phyloP scores from a whole-genome alignment of 2,329 filamentous ascomycete species.

The Colletotrichum sublineola region DNA sequence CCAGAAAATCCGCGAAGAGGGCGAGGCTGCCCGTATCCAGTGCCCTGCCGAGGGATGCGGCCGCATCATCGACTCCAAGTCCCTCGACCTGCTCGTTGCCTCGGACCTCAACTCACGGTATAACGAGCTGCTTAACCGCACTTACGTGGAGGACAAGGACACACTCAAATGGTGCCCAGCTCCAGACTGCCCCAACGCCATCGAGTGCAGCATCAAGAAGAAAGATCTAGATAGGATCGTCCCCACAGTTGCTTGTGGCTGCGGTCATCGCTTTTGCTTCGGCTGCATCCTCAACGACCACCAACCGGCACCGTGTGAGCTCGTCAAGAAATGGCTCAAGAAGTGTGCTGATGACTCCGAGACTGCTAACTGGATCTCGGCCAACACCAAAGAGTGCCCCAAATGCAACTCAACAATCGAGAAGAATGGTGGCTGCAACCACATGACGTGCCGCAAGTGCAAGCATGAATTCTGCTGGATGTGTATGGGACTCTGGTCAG shows the following conservation, averaged over 20 bases:
- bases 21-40: constrained; percentile 93
- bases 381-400: constrained; percentile 98
- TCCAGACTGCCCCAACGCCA: constrained; percentile 94
- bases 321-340: constrained; percentile 97
- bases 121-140: constrained; percentile 87
- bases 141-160: constrained; percentile 97
- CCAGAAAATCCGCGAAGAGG: constrained; percentile 95
- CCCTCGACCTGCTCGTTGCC: constrained; percentile 81
- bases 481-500: constrained; percentile 99
- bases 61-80: constrained; percentile 90
- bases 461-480: constrained; percentile 99
- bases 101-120: constrained; percentile 74
- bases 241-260: constrained; percentile 88
- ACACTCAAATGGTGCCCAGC: constrained; percentile 97
- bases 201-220: constrained; percentile 90
- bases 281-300: constrained; percentile 92
- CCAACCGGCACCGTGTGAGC: constrained; percentile 88
- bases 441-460: constrained; percentile 98
- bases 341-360: constrained; percentile 99
- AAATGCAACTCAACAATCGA: constrained; percentile 97
- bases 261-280: constrained; percentile 93
- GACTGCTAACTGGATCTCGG: constrained; percentile 99
- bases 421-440: constrained; percentile 98
- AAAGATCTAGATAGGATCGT: constrained; percentile 88
- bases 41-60: constrained; percentile 91